Conservation (phyloP, 768 basidiomycete species). For the Kwoniella botswanensis region DNA sequence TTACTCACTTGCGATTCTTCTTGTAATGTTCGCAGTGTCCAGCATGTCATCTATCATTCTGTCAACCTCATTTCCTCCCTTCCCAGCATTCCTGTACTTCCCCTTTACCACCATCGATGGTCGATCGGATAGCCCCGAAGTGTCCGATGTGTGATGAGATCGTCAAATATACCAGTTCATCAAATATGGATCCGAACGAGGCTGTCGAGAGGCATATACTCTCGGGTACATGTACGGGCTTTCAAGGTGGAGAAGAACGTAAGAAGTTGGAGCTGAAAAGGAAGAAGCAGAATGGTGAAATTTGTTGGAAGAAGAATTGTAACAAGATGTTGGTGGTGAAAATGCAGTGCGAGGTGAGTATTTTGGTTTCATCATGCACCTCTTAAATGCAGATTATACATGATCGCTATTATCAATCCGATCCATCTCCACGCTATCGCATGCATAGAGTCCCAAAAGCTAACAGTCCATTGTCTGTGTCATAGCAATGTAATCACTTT, state of each 20-base stretch:
- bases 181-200: conserved; percentile 43
- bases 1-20: background rate
- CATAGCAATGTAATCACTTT: conserved; percentile 42
- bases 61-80: conserved; percentile 55
- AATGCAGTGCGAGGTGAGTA: conserved; percentile 56
- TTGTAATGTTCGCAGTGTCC: conserved; percentile 46
- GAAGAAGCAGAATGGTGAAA: conserved; percentile 52
- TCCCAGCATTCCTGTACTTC: conserved; percentile 51
- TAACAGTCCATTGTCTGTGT: background rate
- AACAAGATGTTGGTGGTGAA: conserved; percentile 51
- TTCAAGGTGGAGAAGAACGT: conserved; percentile 48
- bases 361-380: background rate
- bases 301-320: conserved; percentile 55
- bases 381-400: background rate
- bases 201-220: conserved; percentile 52
- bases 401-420: background rate
- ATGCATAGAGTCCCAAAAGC: background rate
- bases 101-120: conserved; percentile 48
- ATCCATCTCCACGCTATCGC: background rate
- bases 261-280: conserved; percentile 45
- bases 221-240: conserved; percentile 43
- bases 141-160: conserved; percentile 54
- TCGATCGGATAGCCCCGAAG: conserved; percentile 53
- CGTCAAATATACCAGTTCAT: conserved; percentile 35
- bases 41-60: conserved; percentile 55